A percentile compares a stretch with the other conserved stretches of the same genome.
Conservation (phyloP, 768 basidiomycete species). For the Phlebiopsis flavidoalba region DNA sequence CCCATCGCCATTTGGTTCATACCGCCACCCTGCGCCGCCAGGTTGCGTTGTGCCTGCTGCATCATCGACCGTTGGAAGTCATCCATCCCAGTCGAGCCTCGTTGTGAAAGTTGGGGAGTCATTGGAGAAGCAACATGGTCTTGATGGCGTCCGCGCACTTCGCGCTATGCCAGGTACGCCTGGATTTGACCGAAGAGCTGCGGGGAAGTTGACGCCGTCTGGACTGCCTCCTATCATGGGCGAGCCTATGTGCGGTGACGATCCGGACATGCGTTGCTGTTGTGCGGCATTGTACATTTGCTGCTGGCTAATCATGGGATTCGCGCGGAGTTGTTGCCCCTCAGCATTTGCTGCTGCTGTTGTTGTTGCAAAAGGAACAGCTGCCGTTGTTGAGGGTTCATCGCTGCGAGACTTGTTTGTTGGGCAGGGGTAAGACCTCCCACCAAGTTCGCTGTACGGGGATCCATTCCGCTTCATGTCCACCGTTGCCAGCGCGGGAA, state of each 20-base stretch:
- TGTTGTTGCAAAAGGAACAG: conserved; percentile 36
- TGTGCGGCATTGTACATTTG: conserved; percentile 33
- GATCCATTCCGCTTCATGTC: conserved; percentile 16
- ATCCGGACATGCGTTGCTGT: conserved; percentile 41
- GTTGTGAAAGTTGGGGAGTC: conserved; percentile 36
- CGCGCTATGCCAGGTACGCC: conserved; percentile 72
- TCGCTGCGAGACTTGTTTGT: conserved; percentile 17
- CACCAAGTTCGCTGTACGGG: conserved; percentile 12
- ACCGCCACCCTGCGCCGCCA: conserved; percentile 29
- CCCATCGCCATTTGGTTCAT: conserved; percentile 16
- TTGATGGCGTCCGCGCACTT: conserved; percentile 70
- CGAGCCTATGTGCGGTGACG: conserved; percentile 40
- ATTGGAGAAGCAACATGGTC: conserved; percentile 47
- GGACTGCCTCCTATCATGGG: conserved; percentile 17
- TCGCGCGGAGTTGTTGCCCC: conserved; percentile 10
- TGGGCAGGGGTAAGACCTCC: conserved; percentile 18
- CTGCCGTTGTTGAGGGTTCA: conserved; percentile 39
- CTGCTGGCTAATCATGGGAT: conserved; percentile 12
- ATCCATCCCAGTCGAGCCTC: conserved; percentile 41
- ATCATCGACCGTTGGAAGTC: conserved; percentile 34
- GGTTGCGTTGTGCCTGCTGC: conserved; percentile 29
- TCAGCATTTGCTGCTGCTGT: conserved; percentile 19
- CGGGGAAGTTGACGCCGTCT: conserved; percentile 32
- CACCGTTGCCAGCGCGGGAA: conserved; percentile 1
- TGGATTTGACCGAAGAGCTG: conserved; percentile 51